Conservation (phyloP, 2,329 filamentous ascomycete genomes). For the Furcasterigmium sp. region DNA sequence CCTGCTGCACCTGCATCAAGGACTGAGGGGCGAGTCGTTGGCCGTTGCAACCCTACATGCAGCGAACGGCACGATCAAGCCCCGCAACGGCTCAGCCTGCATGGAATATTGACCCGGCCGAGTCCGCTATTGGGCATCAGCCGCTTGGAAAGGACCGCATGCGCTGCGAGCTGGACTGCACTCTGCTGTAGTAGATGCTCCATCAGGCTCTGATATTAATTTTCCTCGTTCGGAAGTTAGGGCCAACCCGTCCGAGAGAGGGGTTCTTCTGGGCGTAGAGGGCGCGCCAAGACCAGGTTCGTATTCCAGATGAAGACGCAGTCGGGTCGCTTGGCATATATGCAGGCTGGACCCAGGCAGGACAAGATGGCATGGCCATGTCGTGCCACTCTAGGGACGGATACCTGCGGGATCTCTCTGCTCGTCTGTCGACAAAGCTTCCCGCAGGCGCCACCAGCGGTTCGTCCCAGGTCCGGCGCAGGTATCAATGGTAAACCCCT, state of each 20-base stretch:
- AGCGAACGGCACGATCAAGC: constrained; percentile 1
- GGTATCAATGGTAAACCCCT: background rate
- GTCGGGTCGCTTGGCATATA: background rate
- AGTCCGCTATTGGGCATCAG: background rate
- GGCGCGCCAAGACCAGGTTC: background rate
- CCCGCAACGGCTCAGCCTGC: background rate
- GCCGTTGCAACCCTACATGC: background rate
- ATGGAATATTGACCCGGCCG: background rate
- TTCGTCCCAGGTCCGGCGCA: background rate
- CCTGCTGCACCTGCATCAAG: background rate
- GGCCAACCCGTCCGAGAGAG: too few species aligned
- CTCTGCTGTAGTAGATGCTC: background rate
- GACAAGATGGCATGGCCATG: background rate
- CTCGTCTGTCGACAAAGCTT: background rate
- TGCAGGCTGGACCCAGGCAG: background rate
- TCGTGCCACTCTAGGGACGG: background rate
- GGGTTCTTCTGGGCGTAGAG: background rate
- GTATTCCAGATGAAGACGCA: background rate
- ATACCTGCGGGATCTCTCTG: background rate
- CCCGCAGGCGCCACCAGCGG: background rate
- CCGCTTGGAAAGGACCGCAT: background rate
- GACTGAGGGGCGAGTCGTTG: background rate
- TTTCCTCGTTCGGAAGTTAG: background rate
- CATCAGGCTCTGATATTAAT: background rate
- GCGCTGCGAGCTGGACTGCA: background rate